Percentiles rank a stretch among this genome's conserved stretches.
Evolutionary conservation across 192 early-diverging fungal genomes (phyloP).

Genomic region (Rhizophlyctis rosea): DNA sequence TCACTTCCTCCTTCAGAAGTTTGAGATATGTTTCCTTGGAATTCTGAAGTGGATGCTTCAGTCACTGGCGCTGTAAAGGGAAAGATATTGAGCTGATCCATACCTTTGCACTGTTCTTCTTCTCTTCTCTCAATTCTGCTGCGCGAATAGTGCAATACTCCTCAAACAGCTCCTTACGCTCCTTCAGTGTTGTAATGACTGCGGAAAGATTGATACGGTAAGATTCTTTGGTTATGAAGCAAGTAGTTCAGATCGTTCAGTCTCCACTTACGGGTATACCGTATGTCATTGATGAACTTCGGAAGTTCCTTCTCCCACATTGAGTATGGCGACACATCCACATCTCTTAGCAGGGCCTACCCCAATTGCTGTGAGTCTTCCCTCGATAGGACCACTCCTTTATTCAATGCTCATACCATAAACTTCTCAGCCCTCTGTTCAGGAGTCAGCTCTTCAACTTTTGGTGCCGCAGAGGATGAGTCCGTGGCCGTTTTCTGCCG

Average conservation of each 20-base stretch:
- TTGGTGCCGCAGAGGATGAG: neutral
- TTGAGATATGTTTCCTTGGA: constrained; percentile 54
- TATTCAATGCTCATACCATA: neutral
- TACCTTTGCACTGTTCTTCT: constrained; percentile 27
- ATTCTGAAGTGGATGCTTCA: constrained; percentile 2
- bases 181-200: constrained; percentile 47
- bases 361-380: too few species aligned
- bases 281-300: constrained; percentile 59
- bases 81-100: neutral
- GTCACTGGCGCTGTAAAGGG: neutral
- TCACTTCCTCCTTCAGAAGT: constrained; percentile 57
- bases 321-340: constrained; percentile 70
- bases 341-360: constrained; percentile 59
- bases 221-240: too few species aligned
- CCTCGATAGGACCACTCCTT: too few species aligned
- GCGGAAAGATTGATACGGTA: constrained; percentile 7
- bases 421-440: neutral
- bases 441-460: neutral
- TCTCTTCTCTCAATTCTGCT: constrained; percentile 52
- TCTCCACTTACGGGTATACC: constrained; percentile 48
- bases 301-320: constrained; percentile 70
- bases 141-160: constrained; percentile 67
- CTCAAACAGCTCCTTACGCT: constrained; percentile 65
- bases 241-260: too few species aligned
- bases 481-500: neutral